phyloP scores from a whole-genome alignment of 345 rosid genomes.

The Cardamine chenopodiifolia region DNA sequence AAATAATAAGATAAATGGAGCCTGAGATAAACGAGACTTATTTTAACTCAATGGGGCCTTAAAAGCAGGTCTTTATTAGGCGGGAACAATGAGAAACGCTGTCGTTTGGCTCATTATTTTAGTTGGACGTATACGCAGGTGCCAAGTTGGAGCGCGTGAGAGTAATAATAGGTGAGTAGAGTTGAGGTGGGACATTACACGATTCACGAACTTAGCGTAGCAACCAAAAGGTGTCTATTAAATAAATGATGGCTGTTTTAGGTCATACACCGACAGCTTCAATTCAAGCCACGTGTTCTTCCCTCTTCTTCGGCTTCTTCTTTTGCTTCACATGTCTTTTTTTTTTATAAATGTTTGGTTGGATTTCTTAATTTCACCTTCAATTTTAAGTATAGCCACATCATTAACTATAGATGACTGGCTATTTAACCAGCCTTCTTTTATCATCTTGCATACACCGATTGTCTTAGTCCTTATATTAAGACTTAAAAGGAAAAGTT shows the following conservation, averaged over 20 bases:
- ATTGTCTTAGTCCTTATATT: slow-evolving; percentile 7
- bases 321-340: slow-evolving; percentile 32
- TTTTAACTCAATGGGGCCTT: slow-evolving; percentile 3
- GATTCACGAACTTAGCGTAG: slow-evolving; percentile 42
- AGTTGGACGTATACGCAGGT: not conserved
- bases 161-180: slow-evolving; percentile 5
- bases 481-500: not conserved
- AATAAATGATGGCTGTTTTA: slow-evolving; percentile 21
- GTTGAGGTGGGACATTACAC: slow-evolving; percentile 33
- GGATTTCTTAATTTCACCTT: slow-evolving; percentile 30
- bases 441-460: not conserved
- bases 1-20: not conserved
- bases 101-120: not conserved
- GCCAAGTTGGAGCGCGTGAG: slow-evolving; percentile 23
- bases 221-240: slow-evolving; percentile 34
- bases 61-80: slow-evolving; percentile 5
- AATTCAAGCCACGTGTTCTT: slow-evolving; percentile 40
- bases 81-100: slow-evolving; percentile 3
- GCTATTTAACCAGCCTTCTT: not conserved
- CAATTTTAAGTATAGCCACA: slow-evolving; percentile 12
- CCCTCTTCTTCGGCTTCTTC: slow-evolving; percentile 32
- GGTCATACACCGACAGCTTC: slow-evolving; percentile 45
- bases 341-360: not conserved
- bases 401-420: slow-evolving; percentile 15
- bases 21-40: not conserved